These are phyloP conservation scores for Candida insectorum DNA, from an alignment of 805 yeast genomes.

Conservation along the genomic window DNA sequence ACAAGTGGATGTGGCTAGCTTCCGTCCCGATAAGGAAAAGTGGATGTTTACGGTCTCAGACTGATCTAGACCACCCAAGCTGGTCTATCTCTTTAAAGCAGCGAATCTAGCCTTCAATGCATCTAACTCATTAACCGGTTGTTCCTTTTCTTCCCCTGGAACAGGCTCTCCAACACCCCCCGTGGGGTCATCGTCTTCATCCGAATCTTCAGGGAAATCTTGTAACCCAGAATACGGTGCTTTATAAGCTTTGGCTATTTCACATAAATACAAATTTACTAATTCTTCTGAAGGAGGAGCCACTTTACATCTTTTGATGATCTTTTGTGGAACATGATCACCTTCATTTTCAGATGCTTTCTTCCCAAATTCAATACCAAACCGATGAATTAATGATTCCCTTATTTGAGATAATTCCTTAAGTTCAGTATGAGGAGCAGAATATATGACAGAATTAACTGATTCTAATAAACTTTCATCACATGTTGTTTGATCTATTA, in stretches of 20 bases:
- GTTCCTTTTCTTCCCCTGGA: slow-evolving; percentile 13
- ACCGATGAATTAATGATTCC: slow-evolving; percentile 59
- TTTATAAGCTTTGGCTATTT: slow-evolving; percentile 75
- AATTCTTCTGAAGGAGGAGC: slow-evolving; percentile 64
- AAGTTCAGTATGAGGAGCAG: slow-evolving; percentile 71
- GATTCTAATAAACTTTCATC: slow-evolving; percentile 74
- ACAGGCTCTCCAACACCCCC: slow-evolving; percentile 22
- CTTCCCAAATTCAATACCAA: slow-evolving; percentile 64
- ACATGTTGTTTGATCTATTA: slow-evolving; percentile 45
- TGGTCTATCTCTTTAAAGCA: slow-evolving; percentile 57
- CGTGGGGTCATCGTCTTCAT: slow-evolving; percentile 12
- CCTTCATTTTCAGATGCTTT: slow-evolving; percentile 49
- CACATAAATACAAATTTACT: slow-evolving; percentile 68
- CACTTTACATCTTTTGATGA: slow-evolving; percentile 57
- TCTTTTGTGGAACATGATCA: slow-evolving; percentile 62
- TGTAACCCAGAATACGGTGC: slow-evolving; percentile 65
- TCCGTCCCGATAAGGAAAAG: too few relatives aligned
- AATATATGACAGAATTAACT: slow-evolving; percentile 61
- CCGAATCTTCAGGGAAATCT: slow-evolving; percentile 12
- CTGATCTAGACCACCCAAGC: too few relatives aligned
- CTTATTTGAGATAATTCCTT: slow-evolving; percentile 62
- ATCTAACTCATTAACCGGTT: slow-evolving; percentile 47
- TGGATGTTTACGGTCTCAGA: too few relatives aligned
- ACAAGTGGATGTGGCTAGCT: too few relatives aligned
- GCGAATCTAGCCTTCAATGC: slow-evolving; percentile 69